Evolutionary conservation across 306 rosid species (phyloP).

Genomic region (Astragalus membranaceus): DNA sequence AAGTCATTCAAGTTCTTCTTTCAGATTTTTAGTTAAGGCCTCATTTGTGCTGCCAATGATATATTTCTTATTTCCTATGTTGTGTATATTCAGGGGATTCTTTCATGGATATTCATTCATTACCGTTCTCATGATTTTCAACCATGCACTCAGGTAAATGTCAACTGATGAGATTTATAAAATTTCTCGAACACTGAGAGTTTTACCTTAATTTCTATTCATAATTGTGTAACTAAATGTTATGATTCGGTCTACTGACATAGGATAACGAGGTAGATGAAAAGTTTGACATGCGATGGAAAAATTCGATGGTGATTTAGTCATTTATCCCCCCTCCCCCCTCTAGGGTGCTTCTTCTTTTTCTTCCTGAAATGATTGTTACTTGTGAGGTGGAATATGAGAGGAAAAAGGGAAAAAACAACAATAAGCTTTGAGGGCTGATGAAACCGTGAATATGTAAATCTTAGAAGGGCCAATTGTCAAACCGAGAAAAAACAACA

Average conservation of each 20-base stretch:
- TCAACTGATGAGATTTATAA: slow-evolving; percentile 10
- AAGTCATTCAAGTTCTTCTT: slow-evolving; percentile 44
- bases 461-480: neutral
- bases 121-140: slow-evolving; percentile 84
- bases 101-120: slow-evolving; percentile 84
- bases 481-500: neutral
- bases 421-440: neutral
- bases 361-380: neutral
- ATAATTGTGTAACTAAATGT: slow-evolving; percentile 3
- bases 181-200: slow-evolving; percentile 5
- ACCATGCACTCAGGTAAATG: too few species aligned
- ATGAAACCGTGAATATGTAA: slow-evolving; percentile 1
- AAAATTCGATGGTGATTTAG: slow-evolving; percentile 4
- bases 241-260: neutral
- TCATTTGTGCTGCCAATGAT: neutral
- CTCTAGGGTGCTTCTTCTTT: neutral
- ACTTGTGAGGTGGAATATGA: slow-evolving; percentile 4
- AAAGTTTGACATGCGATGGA: neutral
- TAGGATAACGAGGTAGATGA: neutral
- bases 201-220: slow-evolving; percentile 8
- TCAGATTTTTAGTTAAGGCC: slow-evolving; percentile 19
- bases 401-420: neutral
- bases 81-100: slow-evolving; percentile 70
- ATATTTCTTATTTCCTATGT: slow-evolving; percentile 11
- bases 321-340: neutral